Evolutionary conservation across 805 yeast genomes (phyloP), one percentile per base, ranked within the genome.

Genomic region (Wickerhamiella lipophila): DNA sequence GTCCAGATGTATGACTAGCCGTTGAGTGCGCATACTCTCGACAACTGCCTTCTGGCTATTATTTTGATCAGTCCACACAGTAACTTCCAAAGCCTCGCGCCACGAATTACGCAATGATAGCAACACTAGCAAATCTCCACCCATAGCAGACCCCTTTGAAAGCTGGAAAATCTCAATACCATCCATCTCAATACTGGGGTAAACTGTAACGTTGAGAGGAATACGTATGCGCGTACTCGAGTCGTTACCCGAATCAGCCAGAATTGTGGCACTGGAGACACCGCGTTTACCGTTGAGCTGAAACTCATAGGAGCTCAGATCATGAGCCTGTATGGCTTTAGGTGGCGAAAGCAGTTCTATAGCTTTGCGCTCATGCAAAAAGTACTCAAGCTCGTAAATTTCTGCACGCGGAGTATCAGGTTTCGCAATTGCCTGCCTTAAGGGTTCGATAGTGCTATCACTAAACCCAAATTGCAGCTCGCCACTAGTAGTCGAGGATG

Each of bases 81-180:
- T 56, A 3, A 71, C 65, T 2, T 55, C 54, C 50, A 70, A 49
- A 2, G 64, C 55, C 44, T 79, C 80, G 6, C 74, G 71, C 92
- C 95, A 88, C 2, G 83, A 72, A 61, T 92, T 89, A 54, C 86
- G 73, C 50, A 92, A 64, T 60, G 92, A 97, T 12, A 89, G 58
- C 83, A 65, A 42, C 82, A 64, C 53, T 81, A 79, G 61, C 73
- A 84, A 44, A 77, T 78, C 2, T 64, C 65, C 18, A 62, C 55
- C 7, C 30, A 40, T 47, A 42, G 53, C 47, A 36, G 55, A 50
- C 32, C 46, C 51, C 15, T 50, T 47, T n/a, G 49, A 50, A 27
- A 52, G 47, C 3, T 58, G 87, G 13, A 85, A 64, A 3, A 89
- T 66, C 57, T 86, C 95, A 60, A 81, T 81, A 2, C 84, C 79